Conservation (phyloP, 805 yeast genomes). For the Wickerhamiella alocasiicola region DNA sequence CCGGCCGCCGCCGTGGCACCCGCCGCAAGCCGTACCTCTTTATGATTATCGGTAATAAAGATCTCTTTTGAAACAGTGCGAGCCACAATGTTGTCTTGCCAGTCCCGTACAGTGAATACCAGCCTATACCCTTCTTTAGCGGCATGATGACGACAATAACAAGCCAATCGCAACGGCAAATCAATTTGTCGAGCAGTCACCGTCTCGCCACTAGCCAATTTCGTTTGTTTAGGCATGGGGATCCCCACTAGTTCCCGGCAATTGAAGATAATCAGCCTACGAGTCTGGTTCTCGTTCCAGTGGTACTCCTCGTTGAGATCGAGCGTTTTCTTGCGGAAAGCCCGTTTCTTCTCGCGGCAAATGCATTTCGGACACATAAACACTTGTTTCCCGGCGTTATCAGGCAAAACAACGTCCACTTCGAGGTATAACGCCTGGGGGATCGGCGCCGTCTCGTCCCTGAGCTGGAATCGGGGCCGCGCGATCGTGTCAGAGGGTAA, state of each 20-base stretch:
- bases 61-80: slow-evolving; percentile 60
- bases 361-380: slow-evolving; percentile 80
- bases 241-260: slow-evolving; percentile 62
- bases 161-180: slow-evolving; percentile 65
- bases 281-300: slow-evolving; percentile 62
- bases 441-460: slow-evolving; percentile 22
- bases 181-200: slow-evolving; percentile 31
- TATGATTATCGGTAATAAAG: slow-evolving; percentile 91
- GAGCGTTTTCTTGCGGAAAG: slow-evolving; percentile 81
- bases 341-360: slow-evolving; percentile 86
- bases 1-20: too few relatives aligned
- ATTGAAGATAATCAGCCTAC: slow-evolving; percentile 81
- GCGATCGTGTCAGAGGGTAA: slow-evolving; percentile 81
- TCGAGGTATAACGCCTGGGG: slow-evolving; percentile 39
- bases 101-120: slow-evolving; percentile 47
- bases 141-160: slow-evolving; percentile 92
- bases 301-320: slow-evolving; percentile 58
- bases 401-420: slow-evolving; percentile 59
- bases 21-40: slow-evolving; percentile 35
- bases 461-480: slow-evolving; percentile 68
- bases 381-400: slow-evolving; percentile 36
- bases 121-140: slow-evolving; percentile 76
- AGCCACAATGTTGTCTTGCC: slow-evolving; percentile 52
- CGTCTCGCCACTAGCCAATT: slow-evolving; percentile 32
- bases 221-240: slow-evolving; percentile 19